Conservation (phyloP, 225 moss, liverwort and hornwort species). For the Physcomitrellopsis africana region DNA sequence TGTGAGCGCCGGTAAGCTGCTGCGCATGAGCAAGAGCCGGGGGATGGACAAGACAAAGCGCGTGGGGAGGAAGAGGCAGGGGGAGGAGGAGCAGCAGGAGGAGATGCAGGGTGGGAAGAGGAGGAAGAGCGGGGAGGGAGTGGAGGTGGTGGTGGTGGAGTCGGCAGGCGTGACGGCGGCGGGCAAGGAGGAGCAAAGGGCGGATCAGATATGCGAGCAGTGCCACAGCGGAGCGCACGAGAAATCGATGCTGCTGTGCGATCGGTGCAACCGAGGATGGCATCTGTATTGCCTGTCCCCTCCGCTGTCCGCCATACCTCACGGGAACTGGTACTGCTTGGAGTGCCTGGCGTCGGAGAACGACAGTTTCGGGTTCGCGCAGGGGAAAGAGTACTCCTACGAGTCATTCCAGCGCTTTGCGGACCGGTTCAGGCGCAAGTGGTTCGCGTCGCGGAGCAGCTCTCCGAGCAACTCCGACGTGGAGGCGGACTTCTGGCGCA, state of each 20-base stretch:
- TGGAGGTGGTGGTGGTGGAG: slow-evolving; percentile 26
- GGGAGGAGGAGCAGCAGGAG: slow-evolving; percentile 26
- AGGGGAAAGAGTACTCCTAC: no score
- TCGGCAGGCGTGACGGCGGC: no score
- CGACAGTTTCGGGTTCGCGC: no score
- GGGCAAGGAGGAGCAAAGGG: slow-evolving; percentile 24
- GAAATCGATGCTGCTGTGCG: slow-evolving; percentile 71
- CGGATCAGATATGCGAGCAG: slow-evolving; percentile 76
- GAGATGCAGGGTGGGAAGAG: slow-evolving; percentile 43
- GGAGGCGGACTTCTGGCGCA: slow-evolving; percentile 71
- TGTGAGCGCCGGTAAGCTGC: slow-evolving; percentile 63
- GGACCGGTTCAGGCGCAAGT: slow-evolving; percentile 71
- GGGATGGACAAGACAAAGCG: slow-evolving; percentile 39
- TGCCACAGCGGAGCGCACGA: slow-evolving; percentile 75
- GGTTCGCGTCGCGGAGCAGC: slow-evolving; percentile 45
- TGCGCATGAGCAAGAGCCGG: slow-evolving; percentile 52
- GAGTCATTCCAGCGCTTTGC: slow-evolving; percentile 65
- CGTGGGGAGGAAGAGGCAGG: slow-evolving; percentile 19
- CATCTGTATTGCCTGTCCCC: slow-evolving; percentile 76
- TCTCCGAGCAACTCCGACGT: slow-evolving; percentile 53
- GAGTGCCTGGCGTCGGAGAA: no score
- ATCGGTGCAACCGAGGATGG: slow-evolving; percentile 74
- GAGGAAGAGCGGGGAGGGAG: slow-evolving; percentile 29
- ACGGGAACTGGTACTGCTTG: no score
- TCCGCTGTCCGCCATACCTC: slow-evolving; percentile 44